These are phyloP conservation scores for Ziziphus jujuba DNA, from an alignment of 306 rosid genomes.

Conservation along the genomic window DNA sequence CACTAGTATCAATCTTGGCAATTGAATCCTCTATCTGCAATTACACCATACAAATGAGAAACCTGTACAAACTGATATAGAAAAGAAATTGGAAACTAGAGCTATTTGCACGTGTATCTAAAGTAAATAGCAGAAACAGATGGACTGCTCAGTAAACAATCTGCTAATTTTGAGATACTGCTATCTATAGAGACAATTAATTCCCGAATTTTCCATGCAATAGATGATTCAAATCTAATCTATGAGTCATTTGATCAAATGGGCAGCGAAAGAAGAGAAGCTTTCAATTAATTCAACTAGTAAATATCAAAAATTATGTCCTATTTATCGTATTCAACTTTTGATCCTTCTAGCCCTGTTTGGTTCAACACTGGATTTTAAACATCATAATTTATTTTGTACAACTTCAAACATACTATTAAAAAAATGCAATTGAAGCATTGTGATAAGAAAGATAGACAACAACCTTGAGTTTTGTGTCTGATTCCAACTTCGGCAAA, in stretches of 20 bases:
- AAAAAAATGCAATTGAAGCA: not conserved
- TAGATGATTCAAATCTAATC: not conserved
- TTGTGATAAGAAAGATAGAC: not conserved
- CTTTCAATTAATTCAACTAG: not conserved
- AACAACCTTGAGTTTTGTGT: conserved; percentile 60
- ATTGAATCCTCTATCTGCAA: conserved; percentile 72
- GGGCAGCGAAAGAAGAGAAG: not conserved
- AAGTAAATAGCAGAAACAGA: not conserved
- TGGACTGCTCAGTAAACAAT: not conserved
- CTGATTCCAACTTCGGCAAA: conserved; percentile 55
- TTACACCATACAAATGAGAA: conserved; percentile 15
- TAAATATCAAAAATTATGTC: not conserved
- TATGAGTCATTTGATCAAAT: not conserved
- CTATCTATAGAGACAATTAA: not conserved
- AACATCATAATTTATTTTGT: not conserved
- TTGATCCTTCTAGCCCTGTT: not conserved
- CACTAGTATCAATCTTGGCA: conserved; percentile 64
- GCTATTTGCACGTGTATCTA: not conserved
- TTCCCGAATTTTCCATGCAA: not conserved
- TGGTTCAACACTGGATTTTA: not conserved
- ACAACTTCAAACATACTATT: not conserved
- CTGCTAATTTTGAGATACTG: not conserved
- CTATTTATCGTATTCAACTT: not conserved
- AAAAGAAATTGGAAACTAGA: not conserved
- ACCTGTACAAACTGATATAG: not conserved